Evolutionary conservation across 495 filamentous ascomycete species (phyloP).

Genomic region (Arthonia radiata): DNA sequence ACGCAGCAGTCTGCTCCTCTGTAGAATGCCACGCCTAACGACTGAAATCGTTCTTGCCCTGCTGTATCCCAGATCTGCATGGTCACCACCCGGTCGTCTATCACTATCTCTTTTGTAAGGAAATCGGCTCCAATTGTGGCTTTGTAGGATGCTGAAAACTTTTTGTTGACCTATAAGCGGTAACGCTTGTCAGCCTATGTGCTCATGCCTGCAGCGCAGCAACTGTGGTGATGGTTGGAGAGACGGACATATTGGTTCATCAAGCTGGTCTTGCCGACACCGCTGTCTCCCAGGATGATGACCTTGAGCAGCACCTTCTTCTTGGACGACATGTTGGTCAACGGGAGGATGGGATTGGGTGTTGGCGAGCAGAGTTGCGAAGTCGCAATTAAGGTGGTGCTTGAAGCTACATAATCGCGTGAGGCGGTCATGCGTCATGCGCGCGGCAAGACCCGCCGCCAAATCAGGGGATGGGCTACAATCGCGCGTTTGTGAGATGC

Average conservation of each 20-base stretch:
- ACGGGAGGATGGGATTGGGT: background rate
- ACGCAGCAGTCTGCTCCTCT: constrained; percentile 97
- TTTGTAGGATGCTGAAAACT: constrained; percentile 98
- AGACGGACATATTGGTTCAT: constrained; percentile 99
- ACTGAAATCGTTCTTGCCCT: constrained; percentile 94
- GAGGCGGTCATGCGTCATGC: too few relatives aligned
- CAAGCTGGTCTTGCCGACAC: constrained; percentile 96
- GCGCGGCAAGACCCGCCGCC: too few relatives aligned
- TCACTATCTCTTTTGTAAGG: constrained; percentile 89
- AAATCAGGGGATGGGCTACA: too few relatives aligned
- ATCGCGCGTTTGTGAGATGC: too few relatives aligned
- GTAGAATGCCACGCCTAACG: constrained; percentile 93
- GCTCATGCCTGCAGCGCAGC: background rate
- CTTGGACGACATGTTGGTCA: constrained; percentile 56
- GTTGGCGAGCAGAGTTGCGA: background rate
- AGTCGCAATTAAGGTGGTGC: background rate
- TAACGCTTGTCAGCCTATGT: constrained; percentile 4
- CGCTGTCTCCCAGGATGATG: constrained; percentile 94
- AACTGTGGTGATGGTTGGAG: constrained; percentile 2
- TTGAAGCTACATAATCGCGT: too few relatives aligned
- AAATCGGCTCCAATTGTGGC: constrained; percentile 87
- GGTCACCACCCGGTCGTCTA: constrained; percentile 89
- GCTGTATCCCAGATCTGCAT: constrained; percentile 99
- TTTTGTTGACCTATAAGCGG: constrained; percentile 76
- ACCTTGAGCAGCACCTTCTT: constrained; percentile 96